Base-by-base conservation (phyloP, 371 early-diverging fungal species). In the Basidiobolus heterosporus region DNA sequence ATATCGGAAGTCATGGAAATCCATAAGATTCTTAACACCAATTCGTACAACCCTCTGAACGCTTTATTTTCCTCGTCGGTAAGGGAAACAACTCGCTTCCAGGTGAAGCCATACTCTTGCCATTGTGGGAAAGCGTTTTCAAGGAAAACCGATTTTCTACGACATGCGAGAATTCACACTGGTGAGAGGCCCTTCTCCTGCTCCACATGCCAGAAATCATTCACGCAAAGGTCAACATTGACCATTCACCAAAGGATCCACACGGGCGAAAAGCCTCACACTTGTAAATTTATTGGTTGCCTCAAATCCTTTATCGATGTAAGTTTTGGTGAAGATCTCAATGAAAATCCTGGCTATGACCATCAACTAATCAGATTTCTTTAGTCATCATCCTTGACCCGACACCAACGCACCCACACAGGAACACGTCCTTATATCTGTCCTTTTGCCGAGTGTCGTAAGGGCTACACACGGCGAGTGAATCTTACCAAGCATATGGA, bases 341-440 rank as follows among this genome's bases (percentile, higher is more conserved):
- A 85, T 83, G 19, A 30, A n/a, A n/a, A n/a, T n/a, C 89, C 84
- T 60, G 79, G 78, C 7, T 87, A 87, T 8, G 82, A 82, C 50
- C 90, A 90, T 55, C 55, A 61, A 16, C 30, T 30, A 30, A 30
- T 9, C 30, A 30, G n/a, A 30, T 30, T 5, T 5, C 77, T 84
- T 13, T 88, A 89, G 50, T 65, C 78, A 4, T 76, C 72, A 44
- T 76, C 82, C 46, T 79, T 89, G 76, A 70, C 76, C n/a, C 85
- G 82, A 49, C 87, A 87, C 51, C 69, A 76, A 70, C 65, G 83
- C 16, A 78, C 74, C 0, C 91, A 91, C 51, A 88, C 89, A 1
- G 90, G 89, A 13, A 88, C 85, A 58, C 80, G 75, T 44, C 93
- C 93, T 1, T 90, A 74, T 61, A 73, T 71, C 48, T 91, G 91